phyloP scores from a whole-genome alignment of 257 asterid genomes.

The Scutellaria barbata region DNA sequence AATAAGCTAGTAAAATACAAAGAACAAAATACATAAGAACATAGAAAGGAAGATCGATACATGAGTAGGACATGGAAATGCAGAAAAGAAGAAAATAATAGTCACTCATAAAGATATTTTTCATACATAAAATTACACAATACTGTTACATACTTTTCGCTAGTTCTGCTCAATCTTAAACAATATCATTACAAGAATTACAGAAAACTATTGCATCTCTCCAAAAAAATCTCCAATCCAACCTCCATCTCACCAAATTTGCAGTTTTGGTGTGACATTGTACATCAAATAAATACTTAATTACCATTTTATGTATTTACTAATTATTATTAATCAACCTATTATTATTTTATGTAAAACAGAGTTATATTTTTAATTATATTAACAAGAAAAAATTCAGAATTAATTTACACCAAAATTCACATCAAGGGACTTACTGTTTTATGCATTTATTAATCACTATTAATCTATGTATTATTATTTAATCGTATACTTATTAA shows the following conservation, averaged over 20 bases:
- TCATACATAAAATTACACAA: background rate
- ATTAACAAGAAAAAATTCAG: too few relatives aligned
- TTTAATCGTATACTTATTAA: background rate
- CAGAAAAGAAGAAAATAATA: background rate
- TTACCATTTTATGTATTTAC: background rate
- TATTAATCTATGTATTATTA: background rate
- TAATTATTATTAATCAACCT: background rate
- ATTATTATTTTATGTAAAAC: too few relatives aligned
- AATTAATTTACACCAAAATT: too few relatives aligned
- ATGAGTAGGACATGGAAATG: background rate
- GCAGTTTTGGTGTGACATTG: background rate
- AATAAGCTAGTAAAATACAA: slow-evolving; percentile 34
- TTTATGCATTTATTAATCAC: too few relatives aligned
- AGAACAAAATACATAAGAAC: background rate
- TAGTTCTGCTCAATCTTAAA: too few relatives aligned
- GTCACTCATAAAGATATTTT: background rate
- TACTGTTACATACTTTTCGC: background rate
- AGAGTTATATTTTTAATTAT: too few relatives aligned
- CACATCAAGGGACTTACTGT: too few relatives aligned
- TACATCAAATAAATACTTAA: background rate
- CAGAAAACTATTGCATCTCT: too few relatives aligned
- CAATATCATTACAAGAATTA: too few relatives aligned
- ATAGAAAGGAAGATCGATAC: background rate
- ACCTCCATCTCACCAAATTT: background rate
- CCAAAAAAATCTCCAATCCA: too few relatives aligned